Percentiles rank a stretch among this genome's conserved stretches.
These are phyloP conservation scores for Alternaria arborescens DNA, from an alignment of 2,329 filamentous ascomycete species.

Conservation along the genomic window DNA sequence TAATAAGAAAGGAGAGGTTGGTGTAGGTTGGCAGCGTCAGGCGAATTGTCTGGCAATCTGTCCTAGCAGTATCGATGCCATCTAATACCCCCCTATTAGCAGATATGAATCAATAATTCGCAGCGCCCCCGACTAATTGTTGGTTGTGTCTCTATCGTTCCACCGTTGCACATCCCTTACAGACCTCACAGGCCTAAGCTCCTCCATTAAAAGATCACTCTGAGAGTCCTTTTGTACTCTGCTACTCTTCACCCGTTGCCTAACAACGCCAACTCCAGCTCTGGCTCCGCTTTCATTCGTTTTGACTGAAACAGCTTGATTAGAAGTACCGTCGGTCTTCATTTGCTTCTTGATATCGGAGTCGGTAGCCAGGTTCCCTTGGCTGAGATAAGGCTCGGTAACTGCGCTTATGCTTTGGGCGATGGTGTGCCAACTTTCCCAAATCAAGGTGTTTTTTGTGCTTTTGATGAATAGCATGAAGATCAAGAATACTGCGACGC, in stretches of 20 bases:
- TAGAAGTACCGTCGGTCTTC: background rate
- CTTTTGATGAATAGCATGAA: background rate
- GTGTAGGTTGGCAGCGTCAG: background rate
- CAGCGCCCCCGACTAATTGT: background rate
- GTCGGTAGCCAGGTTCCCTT: background rate
- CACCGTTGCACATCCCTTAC: background rate
- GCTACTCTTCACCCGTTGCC: background rate
- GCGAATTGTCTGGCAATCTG: background rate
- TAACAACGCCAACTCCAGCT: background rate
- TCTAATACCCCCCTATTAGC: background rate
- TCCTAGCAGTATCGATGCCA: background rate
- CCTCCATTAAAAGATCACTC: background rate
- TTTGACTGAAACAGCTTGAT: background rate
- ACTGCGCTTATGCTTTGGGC: background rate
- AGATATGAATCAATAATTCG: background rate
- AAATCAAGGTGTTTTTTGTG: background rate
- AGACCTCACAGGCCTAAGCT: background rate
- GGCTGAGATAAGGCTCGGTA: background rate
- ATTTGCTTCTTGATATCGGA: background rate
- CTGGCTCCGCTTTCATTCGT: background rate
- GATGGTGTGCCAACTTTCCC: background rate
- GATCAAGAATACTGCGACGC: accelerated
- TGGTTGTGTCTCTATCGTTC: background rate
- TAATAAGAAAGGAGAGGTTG: background rate
- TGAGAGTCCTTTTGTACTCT: background rate